phyloP scores from a whole-genome alignment of 2,329 filamentous ascomycete genomes.

The Talaromyces albobiverticillius region DNA sequence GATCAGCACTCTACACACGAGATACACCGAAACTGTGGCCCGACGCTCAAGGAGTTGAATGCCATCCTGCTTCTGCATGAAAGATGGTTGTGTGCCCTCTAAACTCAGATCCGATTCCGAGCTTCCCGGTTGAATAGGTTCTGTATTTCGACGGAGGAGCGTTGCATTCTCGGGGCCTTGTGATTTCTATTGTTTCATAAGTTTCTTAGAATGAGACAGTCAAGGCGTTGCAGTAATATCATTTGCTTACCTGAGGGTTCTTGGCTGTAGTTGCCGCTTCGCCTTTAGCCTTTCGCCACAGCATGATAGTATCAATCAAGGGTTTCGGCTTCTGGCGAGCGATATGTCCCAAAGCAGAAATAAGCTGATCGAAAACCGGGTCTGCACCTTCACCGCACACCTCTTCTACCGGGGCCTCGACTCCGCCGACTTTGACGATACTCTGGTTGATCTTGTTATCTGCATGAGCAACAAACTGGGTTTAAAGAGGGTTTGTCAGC shows the following conservation, averaged over 20 bases:
- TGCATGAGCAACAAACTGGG: conserved; percentile 86
- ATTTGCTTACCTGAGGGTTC: conserved; percentile 31
- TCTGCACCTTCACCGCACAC: conserved; percentile 91
- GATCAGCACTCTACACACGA: conserved; percentile 87
- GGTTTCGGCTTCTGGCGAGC: conserved; percentile 91
- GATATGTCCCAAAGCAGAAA: conserved; percentile 89
- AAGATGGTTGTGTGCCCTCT: conserved; percentile 24
- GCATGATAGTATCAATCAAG: conserved; percentile 94
- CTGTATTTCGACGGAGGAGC: conserved; percentile 70
- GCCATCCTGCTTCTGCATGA: conserved; percentile 60
- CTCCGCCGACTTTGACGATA: conserved; percentile 73
- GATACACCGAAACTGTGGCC: conserved; percentile 92
- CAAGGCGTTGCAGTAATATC: background rate
- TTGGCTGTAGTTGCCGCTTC: conserved; percentile 74
- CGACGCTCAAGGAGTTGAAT: conserved; percentile 79
- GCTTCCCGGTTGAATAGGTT: conserved; percentile 56
- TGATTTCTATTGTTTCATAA: conserved; percentile 21
- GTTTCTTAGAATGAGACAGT: background rate
- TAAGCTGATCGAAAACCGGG: conserved; percentile 86
- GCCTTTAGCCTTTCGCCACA: conserved; percentile 95
- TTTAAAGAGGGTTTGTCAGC: conserved; percentile 22
- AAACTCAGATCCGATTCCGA: conserved; percentile 31
- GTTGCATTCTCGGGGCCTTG: conserved; percentile 39
- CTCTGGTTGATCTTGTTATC: conserved; percentile 93
- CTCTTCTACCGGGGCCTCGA: conserved; percentile 78